Conservation (phyloP, 495 filamentous ascomycete genomes). For the Aspergillus heteromorphus region DNA sequence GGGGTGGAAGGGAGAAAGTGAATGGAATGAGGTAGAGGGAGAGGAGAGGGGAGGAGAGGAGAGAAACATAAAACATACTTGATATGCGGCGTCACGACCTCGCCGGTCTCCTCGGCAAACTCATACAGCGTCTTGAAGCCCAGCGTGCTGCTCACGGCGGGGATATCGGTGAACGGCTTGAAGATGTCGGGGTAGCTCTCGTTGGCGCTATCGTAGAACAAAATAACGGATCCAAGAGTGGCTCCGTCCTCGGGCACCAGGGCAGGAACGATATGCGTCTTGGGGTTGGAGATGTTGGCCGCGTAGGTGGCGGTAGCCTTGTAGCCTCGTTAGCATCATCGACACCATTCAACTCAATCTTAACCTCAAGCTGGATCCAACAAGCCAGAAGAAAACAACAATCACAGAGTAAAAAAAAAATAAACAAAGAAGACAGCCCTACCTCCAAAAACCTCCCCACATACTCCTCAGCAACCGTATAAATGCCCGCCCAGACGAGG, state of each 20-base stretch:
- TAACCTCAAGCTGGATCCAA: background rate
- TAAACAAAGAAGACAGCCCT: slow-evolving; percentile 2
- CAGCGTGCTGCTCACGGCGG: slow-evolving; percentile 26
- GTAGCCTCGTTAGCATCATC: background rate
- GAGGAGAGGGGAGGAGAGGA: background rate
- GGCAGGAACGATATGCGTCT: slow-evolving; percentile 31
- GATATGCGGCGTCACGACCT: slow-evolving; percentile 22
- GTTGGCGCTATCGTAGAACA: slow-evolving; percentile 34
- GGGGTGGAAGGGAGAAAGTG: background rate
- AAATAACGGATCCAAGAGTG: slow-evolving; percentile 28
- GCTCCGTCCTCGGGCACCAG: slow-evolving; percentile 21
- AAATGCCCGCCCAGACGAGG: slow-evolving; percentile 41
- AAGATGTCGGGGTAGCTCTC: slow-evolving; percentile 26
- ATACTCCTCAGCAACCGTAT: slow-evolving; percentile 26
- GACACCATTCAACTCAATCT: background rate
- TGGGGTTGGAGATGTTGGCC: slow-evolving; percentile 26
- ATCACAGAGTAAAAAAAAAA: too few relatives aligned
- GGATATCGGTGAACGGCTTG: slow-evolving; percentile 35
- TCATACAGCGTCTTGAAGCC: slow-evolving; percentile 32
- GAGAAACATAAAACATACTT: too few relatives aligned
- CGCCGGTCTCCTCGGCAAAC: slow-evolving; percentile 25
- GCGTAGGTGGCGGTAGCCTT: slow-evolving; percentile 29
- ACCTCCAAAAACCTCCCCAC: slow-evolving; percentile 27
- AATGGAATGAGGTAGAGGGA: background rate
- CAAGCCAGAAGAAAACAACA: too few relatives aligned